phyloP scores from a whole-genome alignment of 768 basidiomycete genomes.

The Sporobolomyces roseus region DNA sequence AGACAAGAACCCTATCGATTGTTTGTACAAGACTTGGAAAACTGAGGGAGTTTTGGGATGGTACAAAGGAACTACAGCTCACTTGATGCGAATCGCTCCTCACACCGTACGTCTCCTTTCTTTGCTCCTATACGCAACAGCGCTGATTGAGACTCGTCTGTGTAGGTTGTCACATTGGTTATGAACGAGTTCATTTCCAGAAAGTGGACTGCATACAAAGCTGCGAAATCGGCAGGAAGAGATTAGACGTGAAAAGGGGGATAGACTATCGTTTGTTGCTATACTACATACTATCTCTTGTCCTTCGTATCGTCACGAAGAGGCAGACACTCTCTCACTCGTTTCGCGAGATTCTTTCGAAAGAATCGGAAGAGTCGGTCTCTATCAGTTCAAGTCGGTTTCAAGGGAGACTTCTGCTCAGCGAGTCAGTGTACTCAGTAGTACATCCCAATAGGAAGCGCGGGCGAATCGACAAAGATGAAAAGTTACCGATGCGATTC shows the following conservation, averaged over 20 bases:
- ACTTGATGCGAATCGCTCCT: constrained; percentile 60
- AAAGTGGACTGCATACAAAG: constrained; percentile 29
- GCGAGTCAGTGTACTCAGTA: too few relatives aligned
- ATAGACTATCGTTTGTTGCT: too few relatives aligned
- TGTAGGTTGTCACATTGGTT: constrained; percentile 78
- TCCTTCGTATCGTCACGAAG: too few relatives aligned
- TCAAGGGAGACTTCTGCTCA: too few relatives aligned
- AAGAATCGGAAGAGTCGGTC: too few relatives aligned
- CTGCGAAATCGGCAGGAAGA: neutral
- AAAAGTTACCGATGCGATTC: constrained; percentile 2
- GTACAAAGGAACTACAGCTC: constrained; percentile 97
- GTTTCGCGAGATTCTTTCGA: too few relatives aligned
- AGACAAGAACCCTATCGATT: constrained; percentile 90
- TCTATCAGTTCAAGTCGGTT: too few relatives aligned
- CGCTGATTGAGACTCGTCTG: too few relatives aligned
- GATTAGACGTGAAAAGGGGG: too few relatives aligned
- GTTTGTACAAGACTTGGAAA: constrained; percentile 91
- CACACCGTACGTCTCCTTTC: constrained; percentile 32
- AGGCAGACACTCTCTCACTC: too few relatives aligned
- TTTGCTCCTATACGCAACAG: neutral
- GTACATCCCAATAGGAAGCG: neutral
- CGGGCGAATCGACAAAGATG: neutral
- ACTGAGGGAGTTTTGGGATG: constrained; percentile 85
- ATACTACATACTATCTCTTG: too few relatives aligned
- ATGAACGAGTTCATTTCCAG: constrained; percentile 57